Conservation (phyloP, 2,329 filamentous ascomycete genomes). For the Colletotrichum gloeosporioides region DNA sequence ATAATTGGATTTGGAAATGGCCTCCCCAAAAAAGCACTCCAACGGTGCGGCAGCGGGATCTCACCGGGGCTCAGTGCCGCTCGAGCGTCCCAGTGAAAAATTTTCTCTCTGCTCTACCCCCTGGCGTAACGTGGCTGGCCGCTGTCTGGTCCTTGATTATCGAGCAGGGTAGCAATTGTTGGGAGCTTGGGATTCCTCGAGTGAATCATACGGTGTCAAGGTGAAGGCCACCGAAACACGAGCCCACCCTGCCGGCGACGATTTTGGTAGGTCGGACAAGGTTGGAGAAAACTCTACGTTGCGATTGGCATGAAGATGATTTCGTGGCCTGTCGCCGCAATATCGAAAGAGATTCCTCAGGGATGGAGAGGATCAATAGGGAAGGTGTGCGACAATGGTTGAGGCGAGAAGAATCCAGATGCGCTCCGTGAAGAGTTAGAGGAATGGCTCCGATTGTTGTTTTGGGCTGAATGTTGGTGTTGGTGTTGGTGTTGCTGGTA, state of each 20-base stretch:
- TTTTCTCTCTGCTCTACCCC: slow-evolving; percentile 1
- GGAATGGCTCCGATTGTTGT: neutral
- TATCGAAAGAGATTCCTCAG: slow-evolving; percentile 5
- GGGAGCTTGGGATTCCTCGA: slow-evolving; percentile 13
- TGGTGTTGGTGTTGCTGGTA: neutral
- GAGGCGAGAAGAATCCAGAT: neutral
- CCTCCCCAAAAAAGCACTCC: slow-evolving; percentile 4
- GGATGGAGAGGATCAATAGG: neutral
- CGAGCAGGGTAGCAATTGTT: slow-evolving; percentile 10
- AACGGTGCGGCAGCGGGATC: neutral
- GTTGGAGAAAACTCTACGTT: neutral
- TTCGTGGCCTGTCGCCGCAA: neutral
- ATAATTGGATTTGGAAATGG: slow-evolving; percentile 9
- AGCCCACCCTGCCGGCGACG: neutral
- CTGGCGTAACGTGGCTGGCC: slow-evolving; percentile 17
- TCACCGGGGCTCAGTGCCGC: slow-evolving; percentile 7
- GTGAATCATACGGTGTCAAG: slow-evolving; percentile 18
- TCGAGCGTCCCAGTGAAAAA: slow-evolving; percentile 14
- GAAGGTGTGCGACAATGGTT: neutral
- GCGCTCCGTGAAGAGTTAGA: neutral
- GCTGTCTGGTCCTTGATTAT: slow-evolving; percentile 5
- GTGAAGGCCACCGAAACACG: slow-evolving; percentile 16
- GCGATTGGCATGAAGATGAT: slow-evolving; percentile 8
- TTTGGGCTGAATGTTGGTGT: neutral
- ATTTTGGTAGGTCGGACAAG: neutral